These are phyloP conservation scores for Neurospora sp. DNA, from an alignment of 2,329 filamentous ascomycete genomes.

Conservation along the genomic window DNA sequence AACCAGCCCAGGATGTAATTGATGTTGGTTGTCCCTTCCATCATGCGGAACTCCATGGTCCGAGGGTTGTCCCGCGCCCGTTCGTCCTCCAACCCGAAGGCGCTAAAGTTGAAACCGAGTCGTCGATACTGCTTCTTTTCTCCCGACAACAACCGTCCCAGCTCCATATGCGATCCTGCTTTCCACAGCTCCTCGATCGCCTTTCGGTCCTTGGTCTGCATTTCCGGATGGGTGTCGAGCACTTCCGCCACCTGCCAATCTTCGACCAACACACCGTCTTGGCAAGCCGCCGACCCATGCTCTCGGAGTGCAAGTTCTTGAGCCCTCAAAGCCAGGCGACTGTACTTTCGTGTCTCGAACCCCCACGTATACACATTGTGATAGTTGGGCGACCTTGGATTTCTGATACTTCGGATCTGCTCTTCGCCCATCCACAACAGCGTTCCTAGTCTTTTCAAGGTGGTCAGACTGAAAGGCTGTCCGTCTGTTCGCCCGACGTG, in stretches of 20 bases:
- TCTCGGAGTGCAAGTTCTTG: neutral
- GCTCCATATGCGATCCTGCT: constrained; percentile 18
- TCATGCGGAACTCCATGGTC: constrained; percentile 30
- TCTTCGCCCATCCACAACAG: constrained; percentile 29
- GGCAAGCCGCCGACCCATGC: neutral
- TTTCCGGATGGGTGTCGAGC: neutral
- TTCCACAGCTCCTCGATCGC: constrained; percentile 24
- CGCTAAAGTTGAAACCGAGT: constrained; percentile 32
- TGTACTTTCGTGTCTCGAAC: constrained; percentile 22
- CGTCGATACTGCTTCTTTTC: constrained; percentile 23
- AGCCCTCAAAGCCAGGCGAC: constrained; percentile 21
- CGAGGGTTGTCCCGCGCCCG: constrained; percentile 23
- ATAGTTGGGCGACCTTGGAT: constrained; percentile 28
- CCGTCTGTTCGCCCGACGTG: constrained; percentile 28
- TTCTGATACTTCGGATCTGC: constrained; percentile 24
- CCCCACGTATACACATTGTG: constrained; percentile 29
- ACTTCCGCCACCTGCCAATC: neutral
- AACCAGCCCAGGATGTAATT: constrained; percentile 26
- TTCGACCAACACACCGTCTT: neutral
- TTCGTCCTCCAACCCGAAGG: constrained; percentile 27
- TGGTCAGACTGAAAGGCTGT: constrained; percentile 21
- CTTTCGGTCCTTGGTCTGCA: constrained; percentile 6
- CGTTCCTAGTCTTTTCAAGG: constrained; percentile 25
- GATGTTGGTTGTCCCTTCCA: constrained; percentile 25
- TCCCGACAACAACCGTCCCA: constrained; percentile 28